Evolutionary conservation across 2,329 filamentous ascomycete genomes (phyloP).

Genomic region (Zopfia rhizophila): DNA sequence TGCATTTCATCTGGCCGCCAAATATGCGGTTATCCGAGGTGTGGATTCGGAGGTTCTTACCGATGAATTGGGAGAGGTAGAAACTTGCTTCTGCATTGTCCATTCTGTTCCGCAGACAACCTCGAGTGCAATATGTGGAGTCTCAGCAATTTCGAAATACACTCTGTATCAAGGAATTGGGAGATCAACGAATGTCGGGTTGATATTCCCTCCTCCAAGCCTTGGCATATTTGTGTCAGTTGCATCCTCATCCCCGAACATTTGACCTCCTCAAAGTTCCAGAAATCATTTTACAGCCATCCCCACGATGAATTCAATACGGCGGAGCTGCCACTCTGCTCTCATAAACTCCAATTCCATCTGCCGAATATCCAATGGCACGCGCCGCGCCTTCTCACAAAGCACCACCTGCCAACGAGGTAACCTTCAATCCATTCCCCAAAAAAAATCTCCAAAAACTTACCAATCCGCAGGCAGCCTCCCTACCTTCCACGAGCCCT

Average conservation of each 20-base stretch:
- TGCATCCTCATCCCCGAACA: conserved; percentile 14
- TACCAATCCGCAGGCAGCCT: conserved; percentile 42
- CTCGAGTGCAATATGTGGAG: too few relatives aligned
- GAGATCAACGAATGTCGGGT: too few relatives aligned
- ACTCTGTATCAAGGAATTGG: too few relatives aligned
- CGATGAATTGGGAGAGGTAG: conserved; percentile 74
- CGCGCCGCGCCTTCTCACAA: conserved; percentile 43
- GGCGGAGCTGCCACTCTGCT: conserved; percentile 40
- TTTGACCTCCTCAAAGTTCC: conserved; percentile 1
- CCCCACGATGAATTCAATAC: conserved; percentile 44
- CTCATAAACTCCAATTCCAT: conserved; percentile 23
- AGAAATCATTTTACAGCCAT: conserved; percentile 5
- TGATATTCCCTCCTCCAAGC: too few relatives aligned
- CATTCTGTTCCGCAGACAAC: too few relatives aligned
- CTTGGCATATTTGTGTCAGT: conserved; percentile 43
- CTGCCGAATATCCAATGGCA: conserved; percentile 29
- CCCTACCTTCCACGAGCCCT: conserved; percentile 54
- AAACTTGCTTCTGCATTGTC: conserved; percentile 64
- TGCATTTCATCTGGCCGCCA: conserved; percentile 91
- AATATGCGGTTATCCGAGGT: conserved; percentile 89
- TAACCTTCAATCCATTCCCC: conserved; percentile 15
- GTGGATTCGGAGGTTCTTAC: conserved; percentile 81
- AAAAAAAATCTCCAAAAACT: conserved; percentile 3
- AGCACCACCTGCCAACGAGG: conserved; percentile 36
- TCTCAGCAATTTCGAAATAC: too few relatives aligned